These are phyloP conservation scores for Penicillium coffeae DNA, from an alignment of 495 filamentous ascomycete genomes.

Conservation along the genomic window DNA sequence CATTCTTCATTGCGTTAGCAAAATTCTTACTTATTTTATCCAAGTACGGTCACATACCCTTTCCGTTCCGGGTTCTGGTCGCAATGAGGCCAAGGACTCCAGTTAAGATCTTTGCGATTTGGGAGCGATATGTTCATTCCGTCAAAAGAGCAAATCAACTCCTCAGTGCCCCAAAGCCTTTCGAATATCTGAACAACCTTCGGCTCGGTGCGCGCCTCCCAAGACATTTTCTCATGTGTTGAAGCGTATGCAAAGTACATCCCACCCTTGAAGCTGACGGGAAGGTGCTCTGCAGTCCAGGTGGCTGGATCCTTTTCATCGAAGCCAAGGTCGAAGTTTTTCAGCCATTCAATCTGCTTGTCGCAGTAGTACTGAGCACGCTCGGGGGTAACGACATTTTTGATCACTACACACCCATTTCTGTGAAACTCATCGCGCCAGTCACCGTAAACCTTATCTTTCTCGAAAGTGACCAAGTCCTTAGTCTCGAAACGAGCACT, in stretches of 20 bases:
- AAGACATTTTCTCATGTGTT: conserved; percentile 27
- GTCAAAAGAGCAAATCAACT: conserved; percentile 38
- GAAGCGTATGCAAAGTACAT: conserved; percentile 30
- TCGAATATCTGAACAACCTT: conserved; percentile 35
- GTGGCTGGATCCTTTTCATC: conserved; percentile 33
- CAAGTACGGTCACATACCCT: conserved; percentile 24
- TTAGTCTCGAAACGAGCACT: conserved; percentile 4
- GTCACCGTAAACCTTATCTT: conserved; percentile 21
- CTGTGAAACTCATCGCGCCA: conserved; percentile 6
- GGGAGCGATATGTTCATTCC: conserved; percentile 34
- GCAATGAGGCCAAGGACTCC: conserved; percentile 37
- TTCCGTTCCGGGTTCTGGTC: conserved; percentile 37
- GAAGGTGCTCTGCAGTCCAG: conserved; percentile 37
- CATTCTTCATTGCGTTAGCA: background rate
- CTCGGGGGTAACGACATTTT: conserved; percentile 26
- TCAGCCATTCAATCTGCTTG: conserved; percentile 36
- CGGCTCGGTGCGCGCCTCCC: conserved; percentile 40
- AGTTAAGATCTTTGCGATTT: conserved; percentile 24
- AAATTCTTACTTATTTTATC: too few relatives aligned
- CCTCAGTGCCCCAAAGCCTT: conserved; percentile 39
- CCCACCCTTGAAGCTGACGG: conserved; percentile 34
- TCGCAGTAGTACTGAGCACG: conserved; percentile 29
- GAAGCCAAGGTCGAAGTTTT: conserved; percentile 37
- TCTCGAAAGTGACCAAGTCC: conserved; percentile 6
- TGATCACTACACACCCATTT: conserved; percentile 16